Conservation (phyloP, 2,329 filamentous ascomycete genomes). For the Pseudopyrenochaeta lycopersici region DNA sequence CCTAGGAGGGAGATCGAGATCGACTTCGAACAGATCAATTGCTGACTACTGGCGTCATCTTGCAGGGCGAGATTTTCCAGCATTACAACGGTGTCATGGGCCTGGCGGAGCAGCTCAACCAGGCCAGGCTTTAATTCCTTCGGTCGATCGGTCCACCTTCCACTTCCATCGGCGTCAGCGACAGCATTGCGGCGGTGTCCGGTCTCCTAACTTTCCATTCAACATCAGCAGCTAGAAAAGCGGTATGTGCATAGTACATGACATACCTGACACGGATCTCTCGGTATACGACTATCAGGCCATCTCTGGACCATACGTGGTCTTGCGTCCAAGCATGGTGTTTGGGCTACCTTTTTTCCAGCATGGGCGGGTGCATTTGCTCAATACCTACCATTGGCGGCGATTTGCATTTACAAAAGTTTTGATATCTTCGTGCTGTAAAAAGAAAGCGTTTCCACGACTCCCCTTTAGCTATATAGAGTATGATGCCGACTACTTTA, state of each 20-base stretch:
- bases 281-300: slow-evolving; percentile 8
- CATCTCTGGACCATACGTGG: slow-evolving; percentile 6
- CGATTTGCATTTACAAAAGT: slow-evolving; percentile 34
- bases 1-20: slow-evolving; percentile 46
- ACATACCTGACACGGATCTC: slow-evolving; percentile 10
- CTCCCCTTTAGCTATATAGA: neutral
- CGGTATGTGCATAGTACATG: slow-evolving; percentile 25
- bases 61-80: slow-evolving; percentile 41
- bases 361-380: slow-evolving; percentile 36
- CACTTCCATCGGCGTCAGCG: slow-evolving; percentile 28
- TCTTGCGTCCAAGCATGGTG: slow-evolving; percentile 43
- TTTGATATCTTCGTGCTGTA: slow-evolving; percentile 18
- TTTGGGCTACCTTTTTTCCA: slow-evolving; percentile 38
- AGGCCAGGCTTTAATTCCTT: slow-evolving; percentile 42
- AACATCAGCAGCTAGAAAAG: slow-evolving; percentile 25
- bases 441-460: neutral
- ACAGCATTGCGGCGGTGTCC: slow-evolving; percentile 31
- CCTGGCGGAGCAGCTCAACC: slow-evolving; percentile 44
- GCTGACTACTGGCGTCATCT: slow-evolving; percentile 40
- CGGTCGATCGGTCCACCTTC: slow-evolving; percentile 20
- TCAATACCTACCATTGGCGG: slow-evolving; percentile 18
- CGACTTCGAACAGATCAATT: slow-evolving; percentile 49
- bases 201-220: slow-evolving; percentile 20
- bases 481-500: neutral
- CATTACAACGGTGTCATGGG: slow-evolving; percentile 37